Evolutionary conservation across 106 monocot species (phyloP), one percentile per base, ranked within the genome.

Genomic region (Dendrobium officinale): DNA sequence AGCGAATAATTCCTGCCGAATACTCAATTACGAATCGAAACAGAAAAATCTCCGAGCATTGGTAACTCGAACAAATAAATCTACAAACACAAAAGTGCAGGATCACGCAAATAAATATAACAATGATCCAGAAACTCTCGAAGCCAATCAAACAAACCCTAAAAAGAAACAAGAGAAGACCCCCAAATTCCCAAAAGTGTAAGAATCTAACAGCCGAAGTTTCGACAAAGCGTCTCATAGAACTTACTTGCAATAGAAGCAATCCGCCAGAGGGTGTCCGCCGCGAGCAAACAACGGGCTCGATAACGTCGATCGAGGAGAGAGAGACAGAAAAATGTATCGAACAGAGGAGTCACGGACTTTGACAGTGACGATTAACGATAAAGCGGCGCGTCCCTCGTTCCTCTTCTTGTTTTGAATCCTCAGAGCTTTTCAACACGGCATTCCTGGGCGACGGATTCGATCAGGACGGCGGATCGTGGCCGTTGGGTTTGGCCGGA

Each of bases 201-300:
- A 11, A 70, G 37, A 70, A 29, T 70, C 29, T 15, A 70, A 37
- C 70, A 70, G 15, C 22, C 11, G 27, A 9, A 2, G 24, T 24
- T 27, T 26, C 10, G 19, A 67, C 67, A 27, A 11, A 10, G 16
- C 61, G 61, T 22, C 61, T 22, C 4, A n/a, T 19, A 10, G 8
- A 22, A 70, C 70, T 70, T 70, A 70, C 70, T 70, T 70, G 70
- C 70, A 10, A 37, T 15, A 2, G 37, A 70, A 70, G 70, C 70
- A 70, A 70, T 70, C 37, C 70, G 3, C 29, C 37, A 15, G 37
- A 70, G 37, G 37, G 16, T 37, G 37, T 1, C 2, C 29, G 70
- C 11, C 13, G 70, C 26, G 27, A 67, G 22, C 67, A 15, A 2
- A 6, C 22, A 37, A 70, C 6, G 37, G 13, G 17, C 13, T 37